Evolutionary conservation across 352 stramenopile species (phyloP), one percentile per base, ranked within the genome.

Genomic region (Globisporangium iwayamae): DNA sequence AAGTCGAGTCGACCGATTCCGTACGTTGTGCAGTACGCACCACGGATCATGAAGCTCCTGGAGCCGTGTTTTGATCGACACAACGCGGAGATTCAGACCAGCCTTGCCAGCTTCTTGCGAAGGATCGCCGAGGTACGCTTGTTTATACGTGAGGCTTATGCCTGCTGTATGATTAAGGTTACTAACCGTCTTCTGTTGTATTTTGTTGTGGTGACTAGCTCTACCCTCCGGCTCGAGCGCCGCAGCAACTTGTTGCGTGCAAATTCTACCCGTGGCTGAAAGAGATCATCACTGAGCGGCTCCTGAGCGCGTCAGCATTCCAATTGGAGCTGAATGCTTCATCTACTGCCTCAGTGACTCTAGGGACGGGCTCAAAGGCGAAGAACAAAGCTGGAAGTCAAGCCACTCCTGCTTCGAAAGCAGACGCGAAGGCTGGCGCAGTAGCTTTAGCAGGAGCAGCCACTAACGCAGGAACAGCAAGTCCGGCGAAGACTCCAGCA

Each of bases 211-310:
- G 11, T 65, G 36, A 46, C 22, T 74, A 96, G 85, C 68, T 96
- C 38, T 95, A 93, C 66, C 88, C 88, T 30, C 85, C 87, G 1
- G 81, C 69, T 34, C 75, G 74, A 22, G 77, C 85, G 4, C 84
- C 87, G 0, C 82, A 88, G 60, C 80, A 90, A 46, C 70, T 96
- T 6, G 67, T 91, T 7, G 75, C 83, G 43, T 94, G 87, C 68
- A 93, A 94, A 41, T 96, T 94, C 51, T 96, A 96, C 66, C 81
- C 81, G 14, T 96, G 88, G 88, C 79, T 96, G 10, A 83, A 84
- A 34, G 87, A 95, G 25, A 93, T 94, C 69, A 72, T 96, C 51
- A 91, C 84, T 39, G 85, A 96, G 36, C 79, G 87, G 28, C 63
- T 96, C 18, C 54, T 92, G 48, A 92, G 81, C 46, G 85, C 85